Conservation (phyloP, 129 eudicot genomes). For the Lactuca sativa region DNA sequence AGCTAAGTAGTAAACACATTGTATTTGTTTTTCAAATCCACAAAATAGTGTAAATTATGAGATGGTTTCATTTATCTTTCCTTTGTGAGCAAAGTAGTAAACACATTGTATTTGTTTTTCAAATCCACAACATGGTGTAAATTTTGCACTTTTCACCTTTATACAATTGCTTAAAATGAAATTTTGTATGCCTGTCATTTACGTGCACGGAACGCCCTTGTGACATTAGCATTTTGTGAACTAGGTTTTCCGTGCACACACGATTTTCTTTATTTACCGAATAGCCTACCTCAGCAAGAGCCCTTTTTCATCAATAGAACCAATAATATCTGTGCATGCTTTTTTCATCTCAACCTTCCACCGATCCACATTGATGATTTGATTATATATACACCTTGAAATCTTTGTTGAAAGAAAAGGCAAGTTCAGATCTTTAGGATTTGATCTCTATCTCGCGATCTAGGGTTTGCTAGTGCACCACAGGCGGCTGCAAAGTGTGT, state of each 20-base stretch:
- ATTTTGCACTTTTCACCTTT: neutral
- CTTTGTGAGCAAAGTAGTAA: neutral
- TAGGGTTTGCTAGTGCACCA: neutral
- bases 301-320: constrained; percentile 1
- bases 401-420: neutral
- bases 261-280: neutral
- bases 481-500: neutral
- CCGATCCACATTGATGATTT: neutral
- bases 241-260: neutral
- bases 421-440: constrained; percentile 1
- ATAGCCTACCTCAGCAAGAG: neutral
- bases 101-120: neutral
- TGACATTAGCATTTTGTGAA: neutral
- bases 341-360: constrained; percentile 4
- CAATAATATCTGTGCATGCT: constrained; percentile 13
- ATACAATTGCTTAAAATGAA: neutral
- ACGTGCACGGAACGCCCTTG: neutral
- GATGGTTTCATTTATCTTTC: neutral
- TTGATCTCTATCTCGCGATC: constrained; percentile 4
- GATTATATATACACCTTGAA: constrained; percentile 3
- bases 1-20: neutral
- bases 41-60: neutral
- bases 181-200: neutral
- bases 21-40: neutral
- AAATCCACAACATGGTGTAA: neutral